Evolutionary conservation across 768 basidiomycete genomes (phyloP).

Genomic region (Boletus coccyginus): DNA sequence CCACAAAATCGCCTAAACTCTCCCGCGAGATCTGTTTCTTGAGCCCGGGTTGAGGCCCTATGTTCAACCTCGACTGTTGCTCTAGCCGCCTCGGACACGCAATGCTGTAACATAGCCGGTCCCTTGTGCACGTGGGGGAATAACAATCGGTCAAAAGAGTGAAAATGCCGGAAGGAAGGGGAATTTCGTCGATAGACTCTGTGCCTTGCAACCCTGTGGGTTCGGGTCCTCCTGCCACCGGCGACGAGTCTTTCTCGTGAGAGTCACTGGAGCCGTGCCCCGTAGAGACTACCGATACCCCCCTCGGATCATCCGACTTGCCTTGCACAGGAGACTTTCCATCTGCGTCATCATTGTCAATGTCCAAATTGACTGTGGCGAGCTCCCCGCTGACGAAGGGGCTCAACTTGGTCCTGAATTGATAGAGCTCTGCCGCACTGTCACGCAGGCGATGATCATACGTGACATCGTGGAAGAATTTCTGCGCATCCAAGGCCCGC

Average conservation of each 20-base stretch:
- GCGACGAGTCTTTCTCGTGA: constrained; percentile 34
- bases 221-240: constrained; percentile 19
- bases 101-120: constrained; percentile 95
- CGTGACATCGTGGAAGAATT: constrained; percentile 99
- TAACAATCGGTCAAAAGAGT: constrained; percentile 97
- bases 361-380: constrained; percentile 32
- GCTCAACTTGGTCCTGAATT: constrained; percentile 83
- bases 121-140: constrained; percentile 93
- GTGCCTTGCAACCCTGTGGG: constrained; percentile 37
- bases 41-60: constrained; percentile 89
- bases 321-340: constrained; percentile 26
- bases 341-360: constrained; percentile 36
- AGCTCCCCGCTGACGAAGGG: constrained; percentile 83
- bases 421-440: constrained; percentile 85
- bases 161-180: constrained; percentile 90
- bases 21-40: constrained; percentile 81
- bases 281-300: constrained; percentile 23
- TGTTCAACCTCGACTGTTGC: constrained; percentile 90
- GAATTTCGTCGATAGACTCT: constrained; percentile 55
- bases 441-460: constrained; percentile 96
- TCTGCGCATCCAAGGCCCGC: constrained; percentile 93
- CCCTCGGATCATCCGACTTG: constrained; percentile 19
- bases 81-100: constrained; percentile 92
- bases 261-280: constrained; percentile 36
- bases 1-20: constrained; percentile 76